phyloP scores from a whole-genome alignment of 2,329 filamentous ascomycete genomes.

The Pseudogymnoascus sp. region DNA sequence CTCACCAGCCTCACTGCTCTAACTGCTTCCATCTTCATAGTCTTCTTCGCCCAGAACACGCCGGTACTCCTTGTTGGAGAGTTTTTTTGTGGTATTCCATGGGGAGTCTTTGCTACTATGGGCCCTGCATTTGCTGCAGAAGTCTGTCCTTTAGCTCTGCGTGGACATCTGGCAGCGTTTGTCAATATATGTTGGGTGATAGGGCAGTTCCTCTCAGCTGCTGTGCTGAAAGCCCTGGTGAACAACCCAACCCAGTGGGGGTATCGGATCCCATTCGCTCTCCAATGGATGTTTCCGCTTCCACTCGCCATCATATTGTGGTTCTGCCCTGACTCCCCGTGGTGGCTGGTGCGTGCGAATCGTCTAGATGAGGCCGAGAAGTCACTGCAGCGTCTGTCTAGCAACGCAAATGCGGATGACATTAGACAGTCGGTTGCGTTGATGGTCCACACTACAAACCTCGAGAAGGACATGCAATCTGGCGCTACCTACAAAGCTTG shows the following conservation, averaged over 20 bases:
- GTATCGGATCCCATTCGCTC: constrained; percentile 38
- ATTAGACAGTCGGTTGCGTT: constrained; percentile 38
- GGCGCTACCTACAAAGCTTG: constrained; percentile 41
- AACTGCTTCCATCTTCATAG: constrained; percentile 37
- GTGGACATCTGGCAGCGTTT: constrained; percentile 44
- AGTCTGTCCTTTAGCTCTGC: constrained; percentile 42
- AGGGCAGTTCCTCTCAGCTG: constrained; percentile 38
- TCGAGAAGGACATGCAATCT: constrained; percentile 34
- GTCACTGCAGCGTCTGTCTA: not conserved
- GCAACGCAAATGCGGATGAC: constrained; percentile 33
- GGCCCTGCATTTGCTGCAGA: constrained; percentile 31
- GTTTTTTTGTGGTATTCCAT: constrained; percentile 39
- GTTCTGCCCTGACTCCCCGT: constrained; percentile 39
- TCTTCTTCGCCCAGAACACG: constrained; percentile 39
- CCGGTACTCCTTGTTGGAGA: constrained; percentile 37
- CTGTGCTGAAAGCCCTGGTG: constrained; percentile 37
- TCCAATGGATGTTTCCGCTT: constrained; percentile 42
- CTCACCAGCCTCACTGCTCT: constrained; percentile 36
- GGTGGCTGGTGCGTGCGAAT: constrained; percentile 39
- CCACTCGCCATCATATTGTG: constrained; percentile 35
- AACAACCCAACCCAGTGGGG: constrained; percentile 37
- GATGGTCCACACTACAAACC: constrained; percentile 45
- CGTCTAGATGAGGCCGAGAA: constrained; percentile 36
- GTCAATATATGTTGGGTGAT: constrained; percentile 44
- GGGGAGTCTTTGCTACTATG: constrained; percentile 41